Evolutionary conservation across 345 rosid species (phyloP).

Genomic region (Rhizophora apiculata): DNA sequence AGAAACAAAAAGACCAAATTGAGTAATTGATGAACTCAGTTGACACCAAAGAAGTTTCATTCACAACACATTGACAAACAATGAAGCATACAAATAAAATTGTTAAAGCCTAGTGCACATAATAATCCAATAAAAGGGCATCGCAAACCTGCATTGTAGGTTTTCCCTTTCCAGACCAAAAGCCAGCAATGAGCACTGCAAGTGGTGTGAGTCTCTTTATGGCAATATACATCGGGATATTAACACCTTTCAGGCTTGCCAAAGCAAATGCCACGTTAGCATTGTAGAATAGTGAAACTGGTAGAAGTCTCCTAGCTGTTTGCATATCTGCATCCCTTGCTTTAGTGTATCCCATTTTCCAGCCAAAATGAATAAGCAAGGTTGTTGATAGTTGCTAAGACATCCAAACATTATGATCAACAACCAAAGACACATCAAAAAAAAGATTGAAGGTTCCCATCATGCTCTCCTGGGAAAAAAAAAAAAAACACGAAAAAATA

Average conservation of each 20-base stretch:
- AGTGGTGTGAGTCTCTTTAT: conserved; percentile 95
- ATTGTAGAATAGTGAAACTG: conserved; percentile 84
- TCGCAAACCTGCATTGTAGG: conserved; percentile 71
- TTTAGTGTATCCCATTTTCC: conserved; percentile 60
- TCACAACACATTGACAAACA: neutral
- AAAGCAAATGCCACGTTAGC: conserved; percentile 96
- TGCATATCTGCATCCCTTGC: conserved; percentile 55
- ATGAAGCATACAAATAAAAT: neutral
- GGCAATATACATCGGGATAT: conserved; percentile 97
- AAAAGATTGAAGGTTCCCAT: neutral
- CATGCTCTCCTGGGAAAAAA: neutral
- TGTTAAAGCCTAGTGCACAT: neutral
- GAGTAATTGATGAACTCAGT: neutral
- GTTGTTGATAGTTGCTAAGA: conserved; percentile 83
- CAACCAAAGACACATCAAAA: conserved; percentile 1
- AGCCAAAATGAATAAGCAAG: conserved; percentile 73
- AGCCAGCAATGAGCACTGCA: conserved; percentile 73
- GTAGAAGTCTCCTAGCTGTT: conserved; percentile 75
- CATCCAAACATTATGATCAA: conserved; percentile 17
- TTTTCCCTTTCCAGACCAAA: conserved; percentile 64
- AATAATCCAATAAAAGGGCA: neutral
- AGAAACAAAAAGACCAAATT: neutral
- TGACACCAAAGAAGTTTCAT: neutral
- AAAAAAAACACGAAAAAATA: conserved; percentile 13
- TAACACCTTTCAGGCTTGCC: conserved; percentile 97